phyloP scores from a whole-genome alignment of 441 rosid genomes.

The Heliophila coronopifolia region DNA sequence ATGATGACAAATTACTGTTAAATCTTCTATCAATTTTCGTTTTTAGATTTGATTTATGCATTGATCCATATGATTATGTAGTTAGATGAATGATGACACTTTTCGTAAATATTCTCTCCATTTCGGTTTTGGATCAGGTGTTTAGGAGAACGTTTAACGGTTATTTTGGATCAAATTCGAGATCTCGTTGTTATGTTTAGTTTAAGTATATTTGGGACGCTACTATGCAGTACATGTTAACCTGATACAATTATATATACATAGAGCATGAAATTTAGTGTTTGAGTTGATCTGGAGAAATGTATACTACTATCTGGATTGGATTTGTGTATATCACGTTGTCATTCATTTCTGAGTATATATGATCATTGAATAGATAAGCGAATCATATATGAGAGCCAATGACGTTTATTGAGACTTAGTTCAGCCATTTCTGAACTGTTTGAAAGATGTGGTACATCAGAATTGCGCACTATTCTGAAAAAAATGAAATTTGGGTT shows the following conservation, averaged over 20 bases:
- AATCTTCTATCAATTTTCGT: not conserved
- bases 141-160: not conserved
- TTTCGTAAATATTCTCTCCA: not conserved
- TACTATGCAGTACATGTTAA: not conserved
- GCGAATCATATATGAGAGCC: too few relatives aligned
- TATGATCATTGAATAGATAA: too few relatives aligned
- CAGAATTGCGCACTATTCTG: not conserved
- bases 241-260: not conserved
- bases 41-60: constrained; percentile 13
- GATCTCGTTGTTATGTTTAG: not conserved
- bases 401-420: not conserved
- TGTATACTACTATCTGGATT: not conserved
- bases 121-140: constrained; percentile 1
- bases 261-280: not conserved
- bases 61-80: not conserved
- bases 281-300: not conserved
- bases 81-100: not conserved
- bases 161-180: not conserved
- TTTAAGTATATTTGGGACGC: not conserved
- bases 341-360: too few relatives aligned
- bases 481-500: not conserved
- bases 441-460: not conserved
- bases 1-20: too few relatives aligned
- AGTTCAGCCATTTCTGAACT: not conserved
- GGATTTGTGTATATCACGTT: not conserved